A percentile compares a stretch with the other conserved stretches of the same genome.
Evolutionary conservation across 164 flowering plant species (phyloP).

Genomic region (Malania oleifera): DNA sequence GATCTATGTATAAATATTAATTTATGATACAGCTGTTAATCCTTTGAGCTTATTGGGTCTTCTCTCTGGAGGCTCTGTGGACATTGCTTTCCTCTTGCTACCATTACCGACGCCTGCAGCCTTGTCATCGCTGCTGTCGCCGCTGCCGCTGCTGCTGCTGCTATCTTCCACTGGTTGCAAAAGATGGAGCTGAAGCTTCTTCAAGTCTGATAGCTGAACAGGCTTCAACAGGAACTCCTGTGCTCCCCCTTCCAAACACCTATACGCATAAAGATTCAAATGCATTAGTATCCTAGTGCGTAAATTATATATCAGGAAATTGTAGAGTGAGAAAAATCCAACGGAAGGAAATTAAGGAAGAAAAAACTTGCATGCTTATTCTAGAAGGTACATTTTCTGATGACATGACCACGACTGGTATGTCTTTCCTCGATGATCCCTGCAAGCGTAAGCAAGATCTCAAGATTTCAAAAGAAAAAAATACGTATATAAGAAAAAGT

Average conservation of each 20-base stretch:
- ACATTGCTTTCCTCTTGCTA: slow-evolving; percentile 33
- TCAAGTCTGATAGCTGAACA: slow-evolving; percentile 47
- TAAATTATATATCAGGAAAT: too few species aligned
- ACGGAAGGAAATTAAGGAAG: not conserved
- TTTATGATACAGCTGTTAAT: slow-evolving; percentile 6
- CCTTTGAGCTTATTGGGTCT: slow-evolving; percentile 28
- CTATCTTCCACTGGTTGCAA: slow-evolving; percentile 19
- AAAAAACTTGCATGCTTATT: slow-evolving; percentile 40
- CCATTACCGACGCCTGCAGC: slow-evolving; percentile 3
- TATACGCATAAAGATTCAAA: slow-evolving; percentile 5
- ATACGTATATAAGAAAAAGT: too few species aligned
- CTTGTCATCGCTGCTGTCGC: not conserved
- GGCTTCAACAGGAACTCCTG: slow-evolving; percentile 73
- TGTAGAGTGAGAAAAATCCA: too few species aligned
- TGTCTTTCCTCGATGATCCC: slow-evolving; percentile 61
- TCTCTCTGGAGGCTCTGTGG: slow-evolving; percentile 19
- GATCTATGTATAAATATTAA: not conserved
- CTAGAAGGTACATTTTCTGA: slow-evolving; percentile 69
- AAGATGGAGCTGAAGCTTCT: slow-evolving; percentile 45
- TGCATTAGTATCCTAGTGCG: too few species aligned
- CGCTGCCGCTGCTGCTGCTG: not conserved
- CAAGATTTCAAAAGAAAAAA: not conserved
- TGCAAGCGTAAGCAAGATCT: slow-evolving; percentile 15
- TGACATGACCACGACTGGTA: slow-evolving; percentile 72
- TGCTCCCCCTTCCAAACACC: slow-evolving; percentile 78